phyloP scores from a whole-genome alignment of 306 rosid genomes.

The Cucumis melo region DNA sequence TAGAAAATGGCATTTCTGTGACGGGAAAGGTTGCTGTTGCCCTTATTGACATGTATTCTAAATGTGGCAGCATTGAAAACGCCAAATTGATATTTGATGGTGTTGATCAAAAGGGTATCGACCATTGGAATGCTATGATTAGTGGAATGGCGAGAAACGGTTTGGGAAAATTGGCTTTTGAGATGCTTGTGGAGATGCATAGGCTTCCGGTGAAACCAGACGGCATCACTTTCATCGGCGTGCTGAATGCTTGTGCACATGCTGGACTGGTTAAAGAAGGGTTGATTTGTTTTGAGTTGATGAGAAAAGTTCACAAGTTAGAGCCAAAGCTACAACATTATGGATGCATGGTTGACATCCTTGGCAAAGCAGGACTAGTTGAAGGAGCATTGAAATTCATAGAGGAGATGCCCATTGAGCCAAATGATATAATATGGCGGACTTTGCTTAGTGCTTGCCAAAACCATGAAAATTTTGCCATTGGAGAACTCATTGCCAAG shows the following conservation, averaged over 20 bases:
- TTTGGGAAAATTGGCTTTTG: constrained; percentile 41
- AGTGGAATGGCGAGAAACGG: constrained; percentile 63
- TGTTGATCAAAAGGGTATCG: constrained; percentile 34
- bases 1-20: constrained; percentile 27
- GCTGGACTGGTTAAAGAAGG: constrained; percentile 66
- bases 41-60: constrained; percentile 61
- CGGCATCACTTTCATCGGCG: constrained; percentile 57
- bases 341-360: constrained; percentile 64
- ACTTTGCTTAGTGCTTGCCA: constrained; percentile 57
- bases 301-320: constrained; percentile 52
- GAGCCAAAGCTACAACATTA: constrained; percentile 69
- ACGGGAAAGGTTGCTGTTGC: constrained; percentile 52
- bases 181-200: constrained; percentile 46
- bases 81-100: constrained; percentile 43
- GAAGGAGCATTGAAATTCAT: constrained; percentile 45
- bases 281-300: constrained; percentile 52
- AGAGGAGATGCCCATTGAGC: constrained; percentile 55
- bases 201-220: constrained; percentile 39
- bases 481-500: constrained; percentile 40
- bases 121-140: constrained; percentile 76
- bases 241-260: constrained; percentile 60
- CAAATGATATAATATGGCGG: constrained; percentile 73
- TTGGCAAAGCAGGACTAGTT: constrained; percentile 50
- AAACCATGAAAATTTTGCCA: constrained; percentile 25
- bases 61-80: constrained; percentile 53